These are phyloP conservation scores for Amanita brunnescens DNA, from an alignment of 768 basidiomycete genomes.

Conservation along the genomic window DNA sequence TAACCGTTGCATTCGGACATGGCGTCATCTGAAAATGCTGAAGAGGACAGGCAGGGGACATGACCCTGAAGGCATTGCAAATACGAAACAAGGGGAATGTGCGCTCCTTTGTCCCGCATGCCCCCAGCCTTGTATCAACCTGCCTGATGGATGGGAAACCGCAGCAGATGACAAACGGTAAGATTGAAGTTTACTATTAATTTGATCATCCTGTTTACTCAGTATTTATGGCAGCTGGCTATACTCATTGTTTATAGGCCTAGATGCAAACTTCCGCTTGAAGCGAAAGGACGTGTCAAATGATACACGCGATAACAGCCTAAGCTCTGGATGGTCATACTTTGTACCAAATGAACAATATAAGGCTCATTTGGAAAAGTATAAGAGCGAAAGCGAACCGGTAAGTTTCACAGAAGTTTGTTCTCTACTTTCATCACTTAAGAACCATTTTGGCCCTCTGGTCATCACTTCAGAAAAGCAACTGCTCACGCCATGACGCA, in stretches of 20 bases:
- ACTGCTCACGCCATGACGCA: constrained; percentile 5
- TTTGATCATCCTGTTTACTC: not conserved
- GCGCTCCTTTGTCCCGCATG: constrained; percentile 6
- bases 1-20: not conserved
- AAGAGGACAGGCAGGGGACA: constrained; percentile 4
- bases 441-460: too few species aligned
- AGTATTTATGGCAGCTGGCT: constrained; percentile 8
- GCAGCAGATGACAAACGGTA: not conserved
- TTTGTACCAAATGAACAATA: constrained; percentile 10
- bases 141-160: not conserved
- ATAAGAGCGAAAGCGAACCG: constrained; percentile 6
- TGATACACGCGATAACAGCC: constrained; percentile 11
- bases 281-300: constrained; percentile 12
- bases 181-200: not conserved
- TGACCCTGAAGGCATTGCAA: constrained; percentile 2
- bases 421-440: not conserved
- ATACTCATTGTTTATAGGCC: constrained; percentile 9
- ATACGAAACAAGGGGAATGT: not conserved
- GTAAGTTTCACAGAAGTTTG: constrained; percentile 4
- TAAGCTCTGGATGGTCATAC: constrained; percentile 15
- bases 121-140: constrained; percentile 1
- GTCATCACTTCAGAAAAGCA: not conserved
- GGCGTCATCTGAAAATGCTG: not conserved
- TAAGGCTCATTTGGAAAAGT: constrained; percentile 1
- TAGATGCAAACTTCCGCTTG: constrained; percentile 16